Percentiles rank a stretch among this genome's conserved stretches.
Evolutionary conservation across 1,139 yeast genomes (phyloP).

Genomic region (Debaryomycetaceae sp.): DNA sequence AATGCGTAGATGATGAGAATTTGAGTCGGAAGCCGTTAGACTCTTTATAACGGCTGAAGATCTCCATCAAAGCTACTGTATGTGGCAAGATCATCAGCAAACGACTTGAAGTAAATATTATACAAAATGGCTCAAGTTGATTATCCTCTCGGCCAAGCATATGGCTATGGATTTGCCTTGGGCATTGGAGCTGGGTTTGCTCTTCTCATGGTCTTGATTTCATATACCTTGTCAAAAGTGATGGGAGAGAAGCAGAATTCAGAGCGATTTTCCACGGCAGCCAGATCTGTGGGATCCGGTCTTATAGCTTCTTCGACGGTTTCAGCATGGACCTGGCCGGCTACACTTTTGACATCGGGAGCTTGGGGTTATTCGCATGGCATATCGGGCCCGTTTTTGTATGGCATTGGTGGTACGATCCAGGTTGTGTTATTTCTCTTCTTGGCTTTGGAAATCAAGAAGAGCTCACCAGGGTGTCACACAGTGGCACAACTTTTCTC

Average conservation of each 20-base stretch:
- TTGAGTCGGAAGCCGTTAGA: too few relatives aligned
- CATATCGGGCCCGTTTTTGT: conserved; percentile 60
- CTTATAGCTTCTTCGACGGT: conserved; percentile 36
- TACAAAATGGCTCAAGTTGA: conserved; percentile 13
- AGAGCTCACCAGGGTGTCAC: conserved; percentile 72
- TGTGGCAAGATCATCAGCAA: too few relatives aligned
- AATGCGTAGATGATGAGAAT: too few relatives aligned
- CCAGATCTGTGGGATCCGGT: conserved; percentile 34
- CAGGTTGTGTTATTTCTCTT: conserved; percentile 72
- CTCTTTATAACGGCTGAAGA: too few relatives aligned
- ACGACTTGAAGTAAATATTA: too few relatives aligned
- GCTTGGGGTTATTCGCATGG: conserved; percentile 29
- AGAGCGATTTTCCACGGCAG: conserved; percentile 38
- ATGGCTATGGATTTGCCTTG: conserved; percentile 38
- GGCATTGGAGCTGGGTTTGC: conserved; percentile 43
- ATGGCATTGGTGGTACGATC: conserved; percentile 75
- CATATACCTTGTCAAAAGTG: conserved; percentile 24
- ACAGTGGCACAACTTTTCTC: conserved; percentile 69
- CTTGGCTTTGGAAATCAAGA: conserved; percentile 70
- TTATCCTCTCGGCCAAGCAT: conserved; percentile 23
- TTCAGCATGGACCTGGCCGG: conserved; percentile 42
- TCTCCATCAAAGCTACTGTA: too few relatives aligned
- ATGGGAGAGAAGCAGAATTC: conserved; percentile 36
- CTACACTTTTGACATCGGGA: conserved; percentile 32
- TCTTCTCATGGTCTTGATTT: conserved; percentile 29